Evolutionary conservation across 2,329 filamentous ascomycete species (phyloP), one percentile per base, ranked within the genome.

Genomic region (Nigrospora osmanthi): DNA sequence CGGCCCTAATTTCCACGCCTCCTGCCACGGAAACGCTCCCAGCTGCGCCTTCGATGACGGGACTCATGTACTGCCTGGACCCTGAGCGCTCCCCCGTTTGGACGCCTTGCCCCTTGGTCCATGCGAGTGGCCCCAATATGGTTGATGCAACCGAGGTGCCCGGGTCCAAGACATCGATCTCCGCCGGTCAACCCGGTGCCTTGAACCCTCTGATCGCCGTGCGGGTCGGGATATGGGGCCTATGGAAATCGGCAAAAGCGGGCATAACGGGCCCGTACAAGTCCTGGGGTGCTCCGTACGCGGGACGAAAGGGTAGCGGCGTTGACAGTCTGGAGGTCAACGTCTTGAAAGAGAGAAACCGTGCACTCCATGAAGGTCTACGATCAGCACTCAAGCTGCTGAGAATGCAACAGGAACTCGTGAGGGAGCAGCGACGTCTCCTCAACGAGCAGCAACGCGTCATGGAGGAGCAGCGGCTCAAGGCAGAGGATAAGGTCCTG

Each of bases 1-100:
- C 39, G 31, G 16, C 39, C 33, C 33, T 34, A 33, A 11, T 5
- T 17, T 42, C 40, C 19, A 36, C 4, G 10, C 23, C 23, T 10
- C 23, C 6, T 4, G 9, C 7, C 9, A 17, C 40, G 13, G 17
- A 15, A 13, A 14, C 19, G 19, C 35, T 32, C n/a, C 15, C 40
- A 10, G 23, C 5, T 17, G 28, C 33, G 32, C 15, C 34, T 7
- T 17, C 10, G 12, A 43, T 47, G 40, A 44, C 36, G 3, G 40
- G 35, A 6, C 16, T 35, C 12, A 47, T 47, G 36, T 47, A 43
- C 37, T 47, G 45, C 32, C 40, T 31, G 31, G 45, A 36, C 16
- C 37, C 45, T 9, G 30, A 40, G 12, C 45, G 45, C 17, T 41
- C 42, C 36, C 35, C 40, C 13, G 32, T 47, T 14, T 32, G 40